Evolutionary conservation across 2,329 filamentous ascomycete genomes (phyloP).

Genomic region (Rutstroemia sydowiana): DNA sequence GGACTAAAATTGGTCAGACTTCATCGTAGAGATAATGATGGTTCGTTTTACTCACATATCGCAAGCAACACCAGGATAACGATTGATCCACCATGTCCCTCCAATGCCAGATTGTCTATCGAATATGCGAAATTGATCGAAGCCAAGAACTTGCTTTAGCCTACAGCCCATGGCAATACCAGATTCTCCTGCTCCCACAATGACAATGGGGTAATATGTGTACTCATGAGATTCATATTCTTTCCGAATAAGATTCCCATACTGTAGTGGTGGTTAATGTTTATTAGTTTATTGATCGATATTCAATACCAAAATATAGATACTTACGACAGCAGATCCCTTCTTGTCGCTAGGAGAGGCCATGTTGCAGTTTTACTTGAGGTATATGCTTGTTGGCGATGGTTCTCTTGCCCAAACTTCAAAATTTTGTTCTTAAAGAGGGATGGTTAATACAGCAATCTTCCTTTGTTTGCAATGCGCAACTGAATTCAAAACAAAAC

Average conservation of each 20-base stretch:
- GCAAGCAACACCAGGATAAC: constrained; percentile 47
- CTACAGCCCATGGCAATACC: constrained; percentile 53
- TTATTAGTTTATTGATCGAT: background rate
- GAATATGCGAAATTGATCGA: constrained; percentile 52
- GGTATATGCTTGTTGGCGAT: too few relatives aligned
- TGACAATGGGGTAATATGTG: constrained; percentile 36
- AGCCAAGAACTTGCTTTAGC: constrained; percentile 44
- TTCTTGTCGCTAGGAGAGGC: too few relatives aligned
- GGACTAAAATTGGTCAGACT: constrained; percentile 35
- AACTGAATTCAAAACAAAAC: too few relatives aligned
- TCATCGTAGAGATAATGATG: background rate
- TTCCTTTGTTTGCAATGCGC: too few relatives aligned
- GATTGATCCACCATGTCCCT: constrained; percentile 48
- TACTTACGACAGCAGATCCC: too few relatives aligned
- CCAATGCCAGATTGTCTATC: constrained; percentile 49
- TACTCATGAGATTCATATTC: constrained; percentile 34
- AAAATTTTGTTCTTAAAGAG: too few relatives aligned
- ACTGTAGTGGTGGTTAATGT: constrained; percentile 7
- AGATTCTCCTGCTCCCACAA: constrained; percentile 51
- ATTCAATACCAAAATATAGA: background rate
- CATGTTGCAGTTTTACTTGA: too few relatives aligned
- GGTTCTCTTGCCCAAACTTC: too few relatives aligned
- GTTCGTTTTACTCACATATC: constrained; percentile 35
- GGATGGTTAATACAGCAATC: too few relatives aligned
- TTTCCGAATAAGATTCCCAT: constrained; percentile 32